These are phyloP conservation scores for Nakaseomyces glabratus DNA, from an alignment of 1,139 yeast species.

Conservation along the genomic window DNA sequence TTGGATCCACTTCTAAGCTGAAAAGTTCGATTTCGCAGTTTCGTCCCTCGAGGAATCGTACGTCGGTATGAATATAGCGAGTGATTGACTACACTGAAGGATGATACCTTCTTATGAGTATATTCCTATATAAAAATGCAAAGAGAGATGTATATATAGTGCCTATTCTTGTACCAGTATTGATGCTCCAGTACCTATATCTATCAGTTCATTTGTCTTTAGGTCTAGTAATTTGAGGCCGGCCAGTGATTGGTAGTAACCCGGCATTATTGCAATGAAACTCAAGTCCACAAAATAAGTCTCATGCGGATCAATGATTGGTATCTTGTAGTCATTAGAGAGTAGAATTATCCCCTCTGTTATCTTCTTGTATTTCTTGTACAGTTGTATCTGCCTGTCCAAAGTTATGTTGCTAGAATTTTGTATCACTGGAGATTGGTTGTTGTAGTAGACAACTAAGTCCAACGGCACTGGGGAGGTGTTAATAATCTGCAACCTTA, in stretches of 20 bases:
- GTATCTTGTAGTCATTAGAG: slow-evolving; percentile 30
- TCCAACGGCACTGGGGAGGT: slow-evolving; percentile 21
- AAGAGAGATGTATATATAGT: too few species aligned
- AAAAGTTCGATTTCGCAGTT: too few species aligned
- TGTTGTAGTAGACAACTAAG: slow-evolving; percentile 25
- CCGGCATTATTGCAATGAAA: slow-evolving; percentile 26
- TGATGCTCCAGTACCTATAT: slow-evolving; percentile 25
- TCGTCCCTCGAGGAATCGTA: too few species aligned
- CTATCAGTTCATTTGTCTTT: slow-evolving; percentile 24
- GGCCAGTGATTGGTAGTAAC: slow-evolving; percentile 25
- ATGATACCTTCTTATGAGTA: too few species aligned
- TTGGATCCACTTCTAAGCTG: too few species aligned
- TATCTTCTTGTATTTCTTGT: slow-evolving; percentile 17
- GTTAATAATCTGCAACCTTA: slow-evolving; percentile 25
- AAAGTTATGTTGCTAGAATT: slow-evolving; percentile 12
- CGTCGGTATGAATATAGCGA: too few species aligned
- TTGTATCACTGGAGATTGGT: slow-evolving; percentile 12
- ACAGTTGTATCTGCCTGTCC: slow-evolving; percentile 19
- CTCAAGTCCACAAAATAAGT: slow-evolving; percentile 25
- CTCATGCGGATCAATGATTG: slow-evolving; percentile 24
- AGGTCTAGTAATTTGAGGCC: slow-evolving; percentile 29
- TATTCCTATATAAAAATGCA: too few species aligned
- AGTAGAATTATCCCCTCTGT: slow-evolving; percentile 28
- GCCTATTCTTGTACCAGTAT: slow-evolving; percentile 20
- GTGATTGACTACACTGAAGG: too few species aligned